Percentiles rank a stretch among this genome's conserved stretches.
Evolutionary conservation across 139 green algal species (phyloP).

Genomic region (Chlamydomonas sphaeroides): DNA sequence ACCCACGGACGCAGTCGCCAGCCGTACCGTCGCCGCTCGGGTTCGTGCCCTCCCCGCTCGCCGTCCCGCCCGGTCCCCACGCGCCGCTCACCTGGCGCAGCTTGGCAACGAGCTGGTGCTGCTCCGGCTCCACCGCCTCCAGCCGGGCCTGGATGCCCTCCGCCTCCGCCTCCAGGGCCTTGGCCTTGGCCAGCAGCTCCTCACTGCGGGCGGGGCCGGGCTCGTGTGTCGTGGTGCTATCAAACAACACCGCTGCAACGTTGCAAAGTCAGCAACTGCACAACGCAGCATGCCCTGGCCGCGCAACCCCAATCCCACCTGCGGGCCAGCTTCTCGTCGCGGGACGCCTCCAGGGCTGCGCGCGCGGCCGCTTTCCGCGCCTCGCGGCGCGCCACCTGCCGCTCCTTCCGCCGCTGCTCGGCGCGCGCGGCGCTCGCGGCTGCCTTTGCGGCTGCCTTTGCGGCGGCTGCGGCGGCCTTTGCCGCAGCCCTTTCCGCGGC

Average conservation of each 20-base stretch:
- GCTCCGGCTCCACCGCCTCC: conserved; percentile 26
- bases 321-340: neutral
- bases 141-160: conserved; percentile 4
- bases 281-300: too few species aligned
- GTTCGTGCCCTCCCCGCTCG: too few species aligned
- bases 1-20: too few species aligned
- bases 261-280: too few species aligned
- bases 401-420: neutral
- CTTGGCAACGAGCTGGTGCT: conserved; percentile 15
- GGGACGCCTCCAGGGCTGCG: neutral
- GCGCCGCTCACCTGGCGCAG: conserved; percentile 26
- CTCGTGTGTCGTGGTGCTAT: too few species aligned
- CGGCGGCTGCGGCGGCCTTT: neutral
- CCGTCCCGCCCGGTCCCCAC: too few species aligned
- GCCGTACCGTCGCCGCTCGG: too few species aligned
- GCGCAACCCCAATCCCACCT: too few species aligned
- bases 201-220: too few species aligned
- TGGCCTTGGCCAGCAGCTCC: conserved; percentile 1
- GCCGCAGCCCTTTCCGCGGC: neutral
- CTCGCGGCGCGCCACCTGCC: neutral
- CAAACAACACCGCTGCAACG: too few species aligned
- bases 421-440: neutral
- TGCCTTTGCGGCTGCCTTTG: neutral
- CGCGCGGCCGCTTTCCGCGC: neutral
- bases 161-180: neutral